Evolutionary conservation across 805 yeast genomes (phyloP).

Genomic region (Schwanniomyces sp.): DNA sequence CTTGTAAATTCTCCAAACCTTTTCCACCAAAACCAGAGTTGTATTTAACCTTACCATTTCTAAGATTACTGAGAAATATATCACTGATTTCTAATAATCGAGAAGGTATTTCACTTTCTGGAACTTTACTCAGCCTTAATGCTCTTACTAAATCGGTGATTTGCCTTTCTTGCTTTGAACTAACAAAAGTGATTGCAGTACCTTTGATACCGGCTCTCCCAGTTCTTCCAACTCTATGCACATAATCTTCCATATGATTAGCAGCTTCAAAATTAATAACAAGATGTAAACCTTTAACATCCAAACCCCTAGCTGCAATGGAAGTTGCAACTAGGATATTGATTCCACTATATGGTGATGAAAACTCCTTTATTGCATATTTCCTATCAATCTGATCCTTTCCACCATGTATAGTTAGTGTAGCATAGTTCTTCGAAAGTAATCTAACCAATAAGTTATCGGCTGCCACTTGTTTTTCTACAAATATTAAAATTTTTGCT

Average conservation of each 20-base stretch:
- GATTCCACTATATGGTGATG: slow-evolving; percentile 48
- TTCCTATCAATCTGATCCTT: slow-evolving; percentile 84
- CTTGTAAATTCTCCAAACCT: slow-evolving; percentile 79
- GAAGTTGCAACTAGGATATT: slow-evolving; percentile 86
- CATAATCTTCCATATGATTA: slow-evolving; percentile 89
- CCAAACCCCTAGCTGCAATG: slow-evolving; percentile 92
- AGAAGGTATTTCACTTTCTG: slow-evolving; percentile 47
- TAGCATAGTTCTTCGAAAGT: slow-evolving; percentile 50
- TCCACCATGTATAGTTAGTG: slow-evolving; percentile 87
- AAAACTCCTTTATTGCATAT: slow-evolving; percentile 67
- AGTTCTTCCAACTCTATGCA: slow-evolving; percentile 94
- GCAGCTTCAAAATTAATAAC: slow-evolving; percentile 79
- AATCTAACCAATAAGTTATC: slow-evolving; percentile 64
- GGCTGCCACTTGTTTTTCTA: slow-evolving; percentile 86
- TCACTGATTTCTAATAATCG: slow-evolving; percentile 51
- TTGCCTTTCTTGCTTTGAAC: slow-evolving; percentile 57
- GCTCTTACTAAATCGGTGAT: slow-evolving; percentile 74
- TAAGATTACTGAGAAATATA: slow-evolving; percentile 58
- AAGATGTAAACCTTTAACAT: slow-evolving; percentile 79
- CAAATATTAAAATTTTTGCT: slow-evolving; percentile 73
- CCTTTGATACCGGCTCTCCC: slow-evolving; percentile 89
- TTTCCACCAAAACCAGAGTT: slow-evolving; percentile 90
- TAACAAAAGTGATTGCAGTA: slow-evolving; percentile 57
- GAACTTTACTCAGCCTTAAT: slow-evolving; percentile 52
- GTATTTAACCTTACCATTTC: slow-evolving; percentile 61